Conservation (phyloP, 371 early-diverging fungal species). For the Coemansia sp. region DNA sequence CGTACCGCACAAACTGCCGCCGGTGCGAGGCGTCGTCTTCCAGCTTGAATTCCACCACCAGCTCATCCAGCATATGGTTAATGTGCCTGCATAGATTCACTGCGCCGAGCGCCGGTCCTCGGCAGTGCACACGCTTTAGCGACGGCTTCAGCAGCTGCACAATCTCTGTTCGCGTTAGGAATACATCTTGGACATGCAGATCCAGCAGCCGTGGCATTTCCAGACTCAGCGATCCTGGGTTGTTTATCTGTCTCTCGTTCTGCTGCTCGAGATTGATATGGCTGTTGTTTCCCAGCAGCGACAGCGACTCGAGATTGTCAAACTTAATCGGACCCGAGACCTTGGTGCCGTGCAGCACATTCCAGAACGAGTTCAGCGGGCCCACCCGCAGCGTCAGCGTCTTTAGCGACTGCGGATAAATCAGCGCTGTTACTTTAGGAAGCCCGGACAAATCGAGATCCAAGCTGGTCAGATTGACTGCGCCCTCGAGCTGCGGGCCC, state of each 20-base stretch:
- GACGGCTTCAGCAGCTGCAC: neutral
- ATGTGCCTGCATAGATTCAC: neutral
- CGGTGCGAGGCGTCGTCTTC: neutral
- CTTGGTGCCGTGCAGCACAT: neutral
- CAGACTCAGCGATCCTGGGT: neutral
- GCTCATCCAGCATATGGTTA: neutral
- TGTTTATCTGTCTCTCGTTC: neutral
- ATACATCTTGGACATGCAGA: neutral
- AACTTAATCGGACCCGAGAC: neutral
- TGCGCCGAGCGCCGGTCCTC: neutral
- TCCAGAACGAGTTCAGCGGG: neutral
- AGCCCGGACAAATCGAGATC: neutral
- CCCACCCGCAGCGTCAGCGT: constrained; percentile 1
- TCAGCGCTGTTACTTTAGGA: neutral
- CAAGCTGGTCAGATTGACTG: neutral
- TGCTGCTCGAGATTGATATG: constrained; percentile 2
- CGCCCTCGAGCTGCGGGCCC: neutral
- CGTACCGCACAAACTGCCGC: neutral
- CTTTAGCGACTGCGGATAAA: constrained; percentile 3
- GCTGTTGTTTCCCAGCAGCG: neutral
- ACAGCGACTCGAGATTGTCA: neutral
- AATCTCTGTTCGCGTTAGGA: neutral
- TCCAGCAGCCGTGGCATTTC: neutral
- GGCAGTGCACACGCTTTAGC: neutral
- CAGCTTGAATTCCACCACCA: constrained; percentile 2